phyloP scores from a whole-genome alignment of 2,329 filamentous ascomycete genomes.

The Fusarium sp. region DNA sequence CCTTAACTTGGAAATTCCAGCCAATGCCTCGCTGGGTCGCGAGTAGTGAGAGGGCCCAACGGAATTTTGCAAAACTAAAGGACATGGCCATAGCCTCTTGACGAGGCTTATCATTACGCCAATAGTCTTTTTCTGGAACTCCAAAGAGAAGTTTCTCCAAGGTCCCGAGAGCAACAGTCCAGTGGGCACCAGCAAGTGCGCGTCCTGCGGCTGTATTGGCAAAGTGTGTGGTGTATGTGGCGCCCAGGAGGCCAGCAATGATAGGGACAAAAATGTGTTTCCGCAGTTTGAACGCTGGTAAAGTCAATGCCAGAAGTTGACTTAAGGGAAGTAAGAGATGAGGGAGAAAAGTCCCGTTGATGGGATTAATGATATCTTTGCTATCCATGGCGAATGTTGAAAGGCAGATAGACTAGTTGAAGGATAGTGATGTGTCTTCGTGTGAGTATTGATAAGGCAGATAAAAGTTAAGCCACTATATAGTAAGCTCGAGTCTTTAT shows the following conservation, averaged over 20 bases:
- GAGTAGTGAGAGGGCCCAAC: not conserved
- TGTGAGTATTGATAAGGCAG: no score
- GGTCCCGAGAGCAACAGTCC: not conserved
- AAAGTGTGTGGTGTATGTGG: not conserved
- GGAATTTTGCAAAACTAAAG: not conserved
- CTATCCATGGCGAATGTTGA: not conserved
- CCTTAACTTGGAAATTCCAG: not conserved
- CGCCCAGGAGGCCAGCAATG: not conserved
- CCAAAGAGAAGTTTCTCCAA: not conserved
- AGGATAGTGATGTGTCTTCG: no score
- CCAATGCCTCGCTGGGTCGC: not conserved
- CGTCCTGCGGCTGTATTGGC: not conserved
- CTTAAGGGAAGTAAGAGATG: not conserved
- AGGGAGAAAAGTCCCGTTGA: not conserved
- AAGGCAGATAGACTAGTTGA: not conserved
- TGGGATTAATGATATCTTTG: not conserved
- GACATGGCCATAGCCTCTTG: not conserved
- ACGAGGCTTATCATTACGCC: not conserved
- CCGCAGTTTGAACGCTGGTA: not conserved
- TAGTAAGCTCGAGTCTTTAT: no score
- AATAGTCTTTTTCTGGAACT: not conserved
- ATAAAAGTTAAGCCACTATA: not conserved
- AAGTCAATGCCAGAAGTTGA: not conserved
- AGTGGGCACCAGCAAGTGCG: not conserved
- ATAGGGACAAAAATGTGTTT: not conserved